phyloP scores from a whole-genome alignment of 331 rosid genomes.

The Malus hybrid region DNA sequence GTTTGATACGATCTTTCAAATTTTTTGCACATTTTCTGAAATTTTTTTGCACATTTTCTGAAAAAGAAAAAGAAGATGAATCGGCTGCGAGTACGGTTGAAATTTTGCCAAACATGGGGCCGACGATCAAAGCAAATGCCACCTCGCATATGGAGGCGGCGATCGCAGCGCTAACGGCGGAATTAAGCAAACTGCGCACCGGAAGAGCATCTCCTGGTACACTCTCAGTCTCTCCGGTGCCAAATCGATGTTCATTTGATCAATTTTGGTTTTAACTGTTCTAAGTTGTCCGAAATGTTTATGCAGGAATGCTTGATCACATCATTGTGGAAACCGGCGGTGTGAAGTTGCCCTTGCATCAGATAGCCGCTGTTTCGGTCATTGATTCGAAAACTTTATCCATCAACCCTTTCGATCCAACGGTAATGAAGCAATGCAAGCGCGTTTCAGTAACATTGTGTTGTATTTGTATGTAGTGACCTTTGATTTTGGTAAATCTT shows the following conservation, averaged over 20 bases:
- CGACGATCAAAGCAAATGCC: conserved; percentile 60
- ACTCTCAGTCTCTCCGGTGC: neutral
- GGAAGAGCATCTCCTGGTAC: conserved; percentile 95
- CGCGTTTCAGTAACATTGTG: neutral
- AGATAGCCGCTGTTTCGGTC: conserved; percentile 81
- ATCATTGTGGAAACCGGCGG: conserved; percentile 79
- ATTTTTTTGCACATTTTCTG: too few species aligned
- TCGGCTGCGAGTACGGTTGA: conserved; percentile 39
- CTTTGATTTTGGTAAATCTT: too few species aligned
- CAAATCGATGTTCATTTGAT: neutral
- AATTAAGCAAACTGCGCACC: conserved; percentile 67
- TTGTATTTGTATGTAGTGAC: neutral
- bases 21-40: too few species aligned
- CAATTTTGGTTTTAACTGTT: neutral
- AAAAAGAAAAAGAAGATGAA: conserved; percentile 45
- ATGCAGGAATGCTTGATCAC: conserved; percentile 93
- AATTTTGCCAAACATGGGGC: conserved; percentile 55
- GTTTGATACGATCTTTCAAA: neutral
- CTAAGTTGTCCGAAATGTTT: conserved; percentile 4
- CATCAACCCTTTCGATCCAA: conserved; percentile 77
- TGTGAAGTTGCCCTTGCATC: conserved; percentile 71
- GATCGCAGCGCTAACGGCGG: conserved; percentile 59
- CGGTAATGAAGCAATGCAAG: conserved; percentile 33
- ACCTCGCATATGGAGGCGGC: conserved; percentile 83
- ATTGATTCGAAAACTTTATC: conserved; percentile 78